Conservation (phyloP, 345 rosid species). For the Linum trigynum region DNA sequence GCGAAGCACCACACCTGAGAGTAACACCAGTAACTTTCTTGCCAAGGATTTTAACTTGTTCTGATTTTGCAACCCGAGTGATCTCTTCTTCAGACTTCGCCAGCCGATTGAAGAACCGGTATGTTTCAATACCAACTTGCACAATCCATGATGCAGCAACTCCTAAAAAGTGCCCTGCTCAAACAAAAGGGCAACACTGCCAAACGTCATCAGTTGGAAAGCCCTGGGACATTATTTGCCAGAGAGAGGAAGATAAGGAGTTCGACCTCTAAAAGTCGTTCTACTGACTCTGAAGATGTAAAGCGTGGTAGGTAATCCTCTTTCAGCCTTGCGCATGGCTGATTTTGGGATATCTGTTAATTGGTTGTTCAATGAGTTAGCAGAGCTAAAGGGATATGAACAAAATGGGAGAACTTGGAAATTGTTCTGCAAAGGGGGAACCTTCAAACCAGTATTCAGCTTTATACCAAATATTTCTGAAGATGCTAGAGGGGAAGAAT, state of each 20-base stretch:
- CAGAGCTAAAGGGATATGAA: too few relatives aligned
- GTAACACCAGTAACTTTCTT: slow-evolving; percentile 63
- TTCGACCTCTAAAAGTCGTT: slow-evolving; percentile 82
- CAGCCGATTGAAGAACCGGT: slow-evolving; percentile 37
- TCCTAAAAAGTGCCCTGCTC: slow-evolving; percentile 74
- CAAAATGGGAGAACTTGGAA: too few relatives aligned
- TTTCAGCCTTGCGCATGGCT: slow-evolving; percentile 64
- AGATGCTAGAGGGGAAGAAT: neutral
- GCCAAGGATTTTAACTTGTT: slow-evolving; percentile 53
- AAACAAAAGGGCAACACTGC: slow-evolving; percentile 8
- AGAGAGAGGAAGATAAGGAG: neutral
- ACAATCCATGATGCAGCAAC: slow-evolving; percentile 80
- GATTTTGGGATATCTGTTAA: slow-evolving; percentile 75
- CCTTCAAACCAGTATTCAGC: neutral
- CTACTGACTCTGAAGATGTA: slow-evolving; percentile 64
- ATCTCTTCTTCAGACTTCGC: slow-evolving; percentile 34
- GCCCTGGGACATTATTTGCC: too few relatives aligned
- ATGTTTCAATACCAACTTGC: slow-evolving; percentile 77
- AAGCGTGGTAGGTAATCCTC: slow-evolving; percentile 59
- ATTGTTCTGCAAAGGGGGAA: too few relatives aligned
- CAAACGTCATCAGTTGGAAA: slow-evolving; percentile 5
- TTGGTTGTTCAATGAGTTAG: too few relatives aligned
- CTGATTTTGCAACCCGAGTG: slow-evolving; percentile 23
- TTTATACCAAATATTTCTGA: neutral
- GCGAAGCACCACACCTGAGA: slow-evolving; percentile 61